Evolutionary conservation across 2,329 filamentous ascomycete genomes (phyloP), one percentile per base, ranked within the genome.

Genomic region (Raffaelea ambrosiae): DNA sequence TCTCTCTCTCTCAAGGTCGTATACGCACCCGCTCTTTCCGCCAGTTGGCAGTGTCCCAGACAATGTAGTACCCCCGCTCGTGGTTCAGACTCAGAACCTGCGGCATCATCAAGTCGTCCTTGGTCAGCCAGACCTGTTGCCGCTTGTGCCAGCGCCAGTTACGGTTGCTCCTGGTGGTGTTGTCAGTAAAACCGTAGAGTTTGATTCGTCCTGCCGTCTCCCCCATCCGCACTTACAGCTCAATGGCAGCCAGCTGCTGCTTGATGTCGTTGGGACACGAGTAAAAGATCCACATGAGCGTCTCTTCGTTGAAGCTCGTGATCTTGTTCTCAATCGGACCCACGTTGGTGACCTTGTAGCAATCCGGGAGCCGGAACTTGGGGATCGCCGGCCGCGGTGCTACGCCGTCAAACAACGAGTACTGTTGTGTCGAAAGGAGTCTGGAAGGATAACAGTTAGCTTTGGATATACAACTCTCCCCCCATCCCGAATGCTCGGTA

Each of bases 131-230:
- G 21, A 83, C 63, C 54, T 79, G 77, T 21, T 80, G 64, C 61
- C 81, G 81, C 66, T 83, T 83, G 61, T 84, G 80, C 75, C 80
- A 84, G 51, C 81, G 69, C 81, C 81, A 84, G 60, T 81, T 81
- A 19, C 81, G 73, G 50, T 73, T 74, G 56, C 79, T 77, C 40
- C 79, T 83, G 49, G 13, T 8, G 23, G 13, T n/a, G n/a, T n/a
- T 16, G 42, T 44, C 13, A 44, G 41, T n/a, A n/a, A n/a, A n/a
- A n/a, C n/a, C n/a, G n/a, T n/a, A n/a, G n/a, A n/a, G n/a, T n/a
- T n/a, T n/a, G n/a, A n/a, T n/a, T n/a, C n/a, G n/a, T n/a, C n/a
- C n/a, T n/a, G n/a, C 8, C 39, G 8, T 19, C 26, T 29, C 14
- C 3, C n/a, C 3, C 9, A 21, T 20, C 4, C 3, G 18, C 20